These are phyloP conservation scores for Knoxia roxburghii DNA, from an alignment of 257 asterid genomes.

Conservation along the genomic window DNA sequence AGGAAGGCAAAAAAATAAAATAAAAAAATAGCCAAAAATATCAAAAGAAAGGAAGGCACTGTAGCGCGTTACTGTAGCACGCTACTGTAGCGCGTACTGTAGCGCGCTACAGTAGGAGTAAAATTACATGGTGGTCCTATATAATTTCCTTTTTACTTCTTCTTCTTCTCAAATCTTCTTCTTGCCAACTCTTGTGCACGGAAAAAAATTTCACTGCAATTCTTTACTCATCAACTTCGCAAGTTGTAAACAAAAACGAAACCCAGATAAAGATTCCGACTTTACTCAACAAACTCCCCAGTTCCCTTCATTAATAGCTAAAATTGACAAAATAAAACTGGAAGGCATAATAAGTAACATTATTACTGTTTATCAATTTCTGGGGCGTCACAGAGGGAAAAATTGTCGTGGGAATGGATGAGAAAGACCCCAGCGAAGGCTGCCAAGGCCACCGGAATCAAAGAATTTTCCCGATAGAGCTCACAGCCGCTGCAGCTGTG, in stretches of 20 bases:
- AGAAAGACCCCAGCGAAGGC: conserved; percentile 54
- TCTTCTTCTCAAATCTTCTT: no score
- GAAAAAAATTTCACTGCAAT: no score
- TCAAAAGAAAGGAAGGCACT: no score
- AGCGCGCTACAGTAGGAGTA: no score
- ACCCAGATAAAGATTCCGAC: neutral
- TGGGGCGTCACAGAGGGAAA: conserved; percentile 56
- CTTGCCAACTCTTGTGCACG: neutral
- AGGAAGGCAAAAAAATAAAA: no score
- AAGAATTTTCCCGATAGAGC: conserved; percentile 19
- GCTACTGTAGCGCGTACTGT: no score
- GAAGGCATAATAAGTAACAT: neutral
- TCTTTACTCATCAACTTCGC: neutral
- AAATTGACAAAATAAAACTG: neutral
- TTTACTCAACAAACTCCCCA: neutral
- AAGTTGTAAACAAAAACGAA: neutral
- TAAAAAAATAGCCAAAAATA: no score
- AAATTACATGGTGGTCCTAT: no score
- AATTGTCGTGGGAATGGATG: conserved; percentile 31
- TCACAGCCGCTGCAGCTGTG: conserved; percentile 22
- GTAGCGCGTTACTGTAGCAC: no score
- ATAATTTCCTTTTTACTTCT: no score
- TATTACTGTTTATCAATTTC: conserved; percentile 43
- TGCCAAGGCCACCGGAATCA: conserved; percentile 58
- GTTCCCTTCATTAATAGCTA: neutral